These are phyloP conservation scores for Fusarium robinianum DNA, from an alignment of 2,329 filamentous ascomycete genomes.

Conservation along the genomic window DNA sequence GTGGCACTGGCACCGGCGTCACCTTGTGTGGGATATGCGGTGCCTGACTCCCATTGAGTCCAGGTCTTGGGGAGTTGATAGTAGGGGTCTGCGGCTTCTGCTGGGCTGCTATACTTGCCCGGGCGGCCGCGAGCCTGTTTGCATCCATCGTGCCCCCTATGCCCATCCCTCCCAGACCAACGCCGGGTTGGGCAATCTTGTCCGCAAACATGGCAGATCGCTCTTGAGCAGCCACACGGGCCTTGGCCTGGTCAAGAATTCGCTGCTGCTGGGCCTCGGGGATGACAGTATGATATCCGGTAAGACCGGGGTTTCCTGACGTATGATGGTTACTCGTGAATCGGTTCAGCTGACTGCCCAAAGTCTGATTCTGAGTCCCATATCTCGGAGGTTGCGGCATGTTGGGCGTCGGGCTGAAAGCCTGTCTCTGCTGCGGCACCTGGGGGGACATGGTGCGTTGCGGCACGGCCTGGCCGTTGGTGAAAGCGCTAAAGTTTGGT, in stretches of 20 bases:
- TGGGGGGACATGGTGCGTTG: conserved; percentile 52
- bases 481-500: conserved; percentile 43
- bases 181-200: conserved; percentile 54
- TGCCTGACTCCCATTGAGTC: conserved; percentile 44
- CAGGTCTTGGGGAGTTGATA: conserved; percentile 35
- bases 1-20: conserved; percentile 50
- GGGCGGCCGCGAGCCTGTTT: conserved; percentile 40
- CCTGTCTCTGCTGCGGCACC: conserved; percentile 43
- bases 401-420: conserved; percentile 47
- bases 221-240: conserved; percentile 52
- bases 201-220: conserved; percentile 48
- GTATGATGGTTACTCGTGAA: conserved; percentile 42
- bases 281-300: conserved; percentile 56
- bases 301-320: conserved; percentile 44
- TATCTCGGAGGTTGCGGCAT: conserved; percentile 43
- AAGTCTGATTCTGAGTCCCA: conserved; percentile 38
- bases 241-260: conserved; percentile 56
- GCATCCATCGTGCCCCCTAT: conserved; percentile 37
- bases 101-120: conserved; percentile 44
- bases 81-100: conserved; percentile 46
- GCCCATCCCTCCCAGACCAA: conserved; percentile 36
- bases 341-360: conserved; percentile 39
- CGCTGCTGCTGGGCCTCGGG: conserved; percentile 55
- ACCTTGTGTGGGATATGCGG: conserved; percentile 47
- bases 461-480: conserved; percentile 51